Base-by-base conservation (phyloP, 495 filamentous ascomycete species). In the Copromyces sp. region DNA sequence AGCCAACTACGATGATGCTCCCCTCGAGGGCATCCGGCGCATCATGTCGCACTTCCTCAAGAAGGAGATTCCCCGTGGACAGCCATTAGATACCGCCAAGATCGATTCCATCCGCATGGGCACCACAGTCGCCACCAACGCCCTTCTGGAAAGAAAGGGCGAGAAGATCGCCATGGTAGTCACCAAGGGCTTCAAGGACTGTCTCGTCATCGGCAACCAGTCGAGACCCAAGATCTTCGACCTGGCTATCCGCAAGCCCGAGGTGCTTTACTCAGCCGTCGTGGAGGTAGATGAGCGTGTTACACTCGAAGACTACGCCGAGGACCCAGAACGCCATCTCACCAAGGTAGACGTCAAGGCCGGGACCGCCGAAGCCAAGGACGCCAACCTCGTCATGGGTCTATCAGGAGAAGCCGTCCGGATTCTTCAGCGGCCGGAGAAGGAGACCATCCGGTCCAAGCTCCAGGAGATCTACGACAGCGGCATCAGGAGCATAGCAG, bases 151-250 rank as follows among this genome's bases (percentile, higher is more conserved):
- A 81, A 83, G 95, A 72, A 99, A 98, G 81, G 95, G 95, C 7
- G 95, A 97, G 81, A 89, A 89, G 76, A 97, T 96, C 73, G 95
- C 91, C 3, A 86, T 99, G 76, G 87, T 98, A 29, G 94, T 96
- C 11, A 98, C 96, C 2, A 92, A 93, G 78, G 95, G 95, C 0
- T 99, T 99, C 82, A 91, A 90, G 69, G 95, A 99, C 81, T 93
- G 95, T 74, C 86, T 98, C 29, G 90, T 92, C 44, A 95, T 95
- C 72, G 93, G 93, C 20, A 94, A 95, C 80, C 93, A 96, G 78
- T 92, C 90, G 24, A 85, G 93, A 0, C 93, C 93, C 3, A 89
- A 89, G 75, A 94, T 96, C 73, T 96, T 96, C 73, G 93, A 96
- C 77, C 81, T 96, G 32, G 90, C 89, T 14, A 94, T 95, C 77